These are phyloP conservation scores for Kernera saxatilis DNA, from an alignment of 345 rosid genomes.

Conservation along the genomic window DNA sequence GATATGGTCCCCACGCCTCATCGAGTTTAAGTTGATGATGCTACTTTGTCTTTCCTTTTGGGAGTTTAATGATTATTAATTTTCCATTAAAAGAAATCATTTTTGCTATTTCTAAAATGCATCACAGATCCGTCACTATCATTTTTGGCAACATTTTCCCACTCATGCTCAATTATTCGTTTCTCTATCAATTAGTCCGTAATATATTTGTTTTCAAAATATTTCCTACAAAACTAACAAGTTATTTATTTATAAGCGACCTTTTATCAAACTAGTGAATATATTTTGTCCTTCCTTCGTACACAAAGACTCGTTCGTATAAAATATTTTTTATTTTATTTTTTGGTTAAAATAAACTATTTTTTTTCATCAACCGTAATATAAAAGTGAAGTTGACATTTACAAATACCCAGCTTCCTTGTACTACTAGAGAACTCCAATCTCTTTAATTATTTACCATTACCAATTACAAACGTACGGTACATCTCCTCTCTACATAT, in stretches of 20 bases:
- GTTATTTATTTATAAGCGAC: background rate
- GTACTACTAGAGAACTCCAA: conserved; percentile 17
- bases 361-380: background rate
- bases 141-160: background rate
- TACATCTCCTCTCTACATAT: background rate
- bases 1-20: conserved; percentile 2
- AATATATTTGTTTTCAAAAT: background rate
- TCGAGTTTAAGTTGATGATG: conserved; percentile 7
- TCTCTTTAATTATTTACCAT: too few species aligned
- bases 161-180: background rate
- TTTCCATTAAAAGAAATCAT: background rate
- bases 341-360: too few species aligned
- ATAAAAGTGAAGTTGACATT: conserved; percentile 12
- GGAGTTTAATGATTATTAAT: conserved; percentile 6
- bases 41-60: conserved; percentile 1
- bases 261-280: background rate
- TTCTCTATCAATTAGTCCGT: background rate
- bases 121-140: conserved; percentile 8
- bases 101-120: background rate
- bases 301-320: background rate
- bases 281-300: background rate
- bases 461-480: conserved; percentile 17
- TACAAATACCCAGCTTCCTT: conserved; percentile 14
- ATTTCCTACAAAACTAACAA: background rate
- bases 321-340: too few species aligned